Base-by-base conservation (phyloP, 2,329 filamentous ascomycete genomes). In the Monosporascus sp. region DNA sequence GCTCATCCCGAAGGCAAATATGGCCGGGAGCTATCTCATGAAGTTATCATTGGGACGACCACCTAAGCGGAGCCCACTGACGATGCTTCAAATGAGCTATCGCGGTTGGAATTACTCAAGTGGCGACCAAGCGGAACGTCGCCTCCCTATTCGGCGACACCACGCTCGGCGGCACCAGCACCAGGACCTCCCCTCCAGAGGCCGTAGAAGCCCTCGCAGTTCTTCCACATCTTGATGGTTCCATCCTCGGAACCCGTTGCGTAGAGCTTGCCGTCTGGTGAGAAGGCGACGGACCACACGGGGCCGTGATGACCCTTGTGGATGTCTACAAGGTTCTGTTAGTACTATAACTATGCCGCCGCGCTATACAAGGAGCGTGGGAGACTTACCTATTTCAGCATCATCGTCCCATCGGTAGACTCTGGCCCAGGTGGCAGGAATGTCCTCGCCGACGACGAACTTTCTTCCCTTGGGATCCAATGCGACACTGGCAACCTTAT, bases 301-400 rank as follows among this genome's bases (percentile, higher is more conserved):
- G 93, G 93, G 2, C 94, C 94, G 66, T 99, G 94, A 63, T 99
- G 94, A 24, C 94, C 94, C 73, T 97, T 97, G 74, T 96, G 90
- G 14, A 93, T 87, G 69, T 97, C 94, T 87, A 57, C 9, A 7
- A 22, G 48, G 20, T 14, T 35, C 37, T 52, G 54, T 65, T 49
- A 71, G 59, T 24, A 54, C 54, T 47, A 22, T 6, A 26, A 16
- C 16, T 41, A 35, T 35, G 11, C 31, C 11, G 17, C 20, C 6
- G 20, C 22, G 8, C 40, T 14, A 48, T 35, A 37, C 16, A 37
- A 31, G 22, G 26, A 19, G 8, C 7, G 43, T 24, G 9, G 52
- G 51, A 57, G 46, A 72, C 79, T 55, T 74, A 87, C 85, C 85
- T 44, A 97, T 75, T 70, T 96, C 91, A 60, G 82, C 80, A 62